Evolutionary conservation across 352 stramenopile species (phyloP).

Genomic region (Phytopythium boreale): DNA sequence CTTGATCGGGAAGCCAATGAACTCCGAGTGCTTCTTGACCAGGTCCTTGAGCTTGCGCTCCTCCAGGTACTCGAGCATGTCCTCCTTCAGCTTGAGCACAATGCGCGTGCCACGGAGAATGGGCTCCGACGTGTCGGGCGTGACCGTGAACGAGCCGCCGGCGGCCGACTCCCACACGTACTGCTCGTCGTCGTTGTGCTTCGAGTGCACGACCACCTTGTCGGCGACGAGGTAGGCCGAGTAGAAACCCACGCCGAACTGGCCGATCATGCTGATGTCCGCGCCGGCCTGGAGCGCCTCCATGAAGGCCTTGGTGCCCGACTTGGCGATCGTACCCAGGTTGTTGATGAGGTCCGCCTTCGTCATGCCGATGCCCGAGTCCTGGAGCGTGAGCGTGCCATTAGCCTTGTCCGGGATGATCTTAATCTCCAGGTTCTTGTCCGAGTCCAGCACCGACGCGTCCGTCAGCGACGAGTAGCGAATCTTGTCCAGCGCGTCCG

Average conservation of each 20-base stretch:
- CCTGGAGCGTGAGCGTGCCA: constrained; percentile 96
- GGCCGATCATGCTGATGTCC: constrained; percentile 96
- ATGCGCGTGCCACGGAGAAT: constrained; percentile 94
- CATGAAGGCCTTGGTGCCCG: constrained; percentile 98
- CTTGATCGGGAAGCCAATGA: constrained; percentile 99
- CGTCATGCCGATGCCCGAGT: constrained; percentile 99
- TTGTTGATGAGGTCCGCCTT: constrained; percentile 97
- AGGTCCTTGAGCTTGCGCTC: constrained; percentile 97
- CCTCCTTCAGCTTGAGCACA: constrained; percentile 98
- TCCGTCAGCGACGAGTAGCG: constrained; percentile 96
- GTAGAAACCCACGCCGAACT: constrained; percentile 99
- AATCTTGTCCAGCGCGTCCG: constrained; percentile 99
- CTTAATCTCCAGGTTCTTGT: constrained; percentile 94
- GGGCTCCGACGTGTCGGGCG: constrained; percentile 82
- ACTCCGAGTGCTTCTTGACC: constrained; percentile 99
- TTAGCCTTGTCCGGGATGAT: constrained; percentile 96
- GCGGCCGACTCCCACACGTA: constrained; percentile 98
- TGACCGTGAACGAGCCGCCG: constrained; percentile 95
- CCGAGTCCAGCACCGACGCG: constrained; percentile 58
- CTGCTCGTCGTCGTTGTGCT: constrained; percentile 97
- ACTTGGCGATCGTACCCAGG: constrained; percentile 98
- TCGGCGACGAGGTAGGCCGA: constrained; percentile 98
- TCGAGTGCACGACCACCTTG: constrained; percentile 94
- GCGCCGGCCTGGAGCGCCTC: constrained; percentile 91
- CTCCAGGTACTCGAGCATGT: constrained; percentile 96